Evolutionary conservation across 805 yeast genomes (phyloP).

Genomic region (Candida multigemmis): DNA sequence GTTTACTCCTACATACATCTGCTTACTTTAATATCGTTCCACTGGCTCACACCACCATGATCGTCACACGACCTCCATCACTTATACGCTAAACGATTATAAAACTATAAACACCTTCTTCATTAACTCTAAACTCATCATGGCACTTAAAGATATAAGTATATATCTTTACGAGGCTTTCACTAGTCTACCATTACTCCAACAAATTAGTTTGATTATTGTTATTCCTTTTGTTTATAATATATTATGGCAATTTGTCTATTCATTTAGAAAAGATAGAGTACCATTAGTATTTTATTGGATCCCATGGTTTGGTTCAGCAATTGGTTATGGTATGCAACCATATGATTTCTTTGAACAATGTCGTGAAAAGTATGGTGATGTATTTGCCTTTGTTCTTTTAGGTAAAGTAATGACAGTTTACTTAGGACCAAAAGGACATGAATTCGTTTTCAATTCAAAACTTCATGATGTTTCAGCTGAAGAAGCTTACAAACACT

Average conservation of each 20-base stretch:
- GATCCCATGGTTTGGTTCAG: constrained; percentile 95
- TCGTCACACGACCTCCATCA: too few species aligned
- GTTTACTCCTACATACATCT: too few species aligned
- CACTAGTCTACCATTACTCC: too few species aligned
- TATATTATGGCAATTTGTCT: constrained; percentile 55
- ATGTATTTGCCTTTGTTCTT: constrained; percentile 82
- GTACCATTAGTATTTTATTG: constrained; percentile 88
- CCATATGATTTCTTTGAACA: constrained; percentile 84
- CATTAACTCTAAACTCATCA: too few species aligned
- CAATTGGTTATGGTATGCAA: constrained; percentile 81
- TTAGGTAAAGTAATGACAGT: constrained; percentile 93
- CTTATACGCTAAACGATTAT: too few species aligned
- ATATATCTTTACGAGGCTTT: too few species aligned
- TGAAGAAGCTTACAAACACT: constrained; percentile 89
- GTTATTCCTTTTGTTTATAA: constrained; percentile 57
- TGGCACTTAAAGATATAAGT: too few species aligned
- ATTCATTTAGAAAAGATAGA: constrained; percentile 69
- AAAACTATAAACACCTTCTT: too few species aligned
- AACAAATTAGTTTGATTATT: constrained; percentile 24
- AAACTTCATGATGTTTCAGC: constrained; percentile 87
- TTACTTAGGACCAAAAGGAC: constrained; percentile 94
- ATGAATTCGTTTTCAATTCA: constrained; percentile 90
- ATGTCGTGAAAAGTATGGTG: constrained; percentile 80
- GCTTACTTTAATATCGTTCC: too few species aligned
- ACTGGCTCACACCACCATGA: too few species aligned